Evolutionary conservation across 106 monocot genomes (phyloP).

Genomic region (Acanthochlamys bracteata): DNA sequence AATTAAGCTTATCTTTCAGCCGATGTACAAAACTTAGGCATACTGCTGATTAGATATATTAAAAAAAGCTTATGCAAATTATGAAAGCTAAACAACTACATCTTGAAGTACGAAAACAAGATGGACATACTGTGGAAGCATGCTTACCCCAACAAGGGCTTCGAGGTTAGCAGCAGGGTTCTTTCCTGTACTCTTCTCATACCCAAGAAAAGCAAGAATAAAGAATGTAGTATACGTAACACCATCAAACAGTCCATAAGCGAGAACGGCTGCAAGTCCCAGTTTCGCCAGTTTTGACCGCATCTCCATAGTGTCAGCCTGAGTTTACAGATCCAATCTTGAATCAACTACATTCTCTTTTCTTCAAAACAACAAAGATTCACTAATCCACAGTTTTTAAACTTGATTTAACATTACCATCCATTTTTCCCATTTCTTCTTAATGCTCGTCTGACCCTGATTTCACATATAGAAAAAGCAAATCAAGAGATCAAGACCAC

Average conservation of each 20-base stretch:
- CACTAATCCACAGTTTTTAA: not conserved
- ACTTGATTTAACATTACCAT: constrained; percentile 26
- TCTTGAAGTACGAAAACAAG: too few relatives aligned
- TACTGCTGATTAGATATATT: too few relatives aligned
- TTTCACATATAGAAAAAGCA: not conserved
- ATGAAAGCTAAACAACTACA: too few relatives aligned
- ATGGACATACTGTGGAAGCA: not conserved
- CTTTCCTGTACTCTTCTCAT: constrained; percentile 80
- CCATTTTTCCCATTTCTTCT: constrained; percentile 44
- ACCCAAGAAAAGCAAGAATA: constrained; percentile 61
- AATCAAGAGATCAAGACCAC: not conserved
- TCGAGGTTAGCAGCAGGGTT: constrained; percentile 73
- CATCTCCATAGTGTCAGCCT: constrained; percentile 43
- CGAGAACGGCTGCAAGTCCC: constrained; percentile 56
- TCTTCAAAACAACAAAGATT: not conserved
- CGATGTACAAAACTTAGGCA: too few relatives aligned
- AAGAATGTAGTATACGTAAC: constrained; percentile 71
- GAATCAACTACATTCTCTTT: not conserved
- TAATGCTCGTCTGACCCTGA: constrained; percentile 2
- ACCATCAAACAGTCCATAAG: constrained; percentile 61
- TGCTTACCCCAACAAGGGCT: constrained; percentile 59
- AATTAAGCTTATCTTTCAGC: too few relatives aligned
- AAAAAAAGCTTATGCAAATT: too few relatives aligned
- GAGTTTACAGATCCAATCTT: not conserved
- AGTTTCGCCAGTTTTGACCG: constrained; percentile 57